Conservation (phyloP, 805 yeast genomes). For the Zygoascus bituminiphila region DNA sequence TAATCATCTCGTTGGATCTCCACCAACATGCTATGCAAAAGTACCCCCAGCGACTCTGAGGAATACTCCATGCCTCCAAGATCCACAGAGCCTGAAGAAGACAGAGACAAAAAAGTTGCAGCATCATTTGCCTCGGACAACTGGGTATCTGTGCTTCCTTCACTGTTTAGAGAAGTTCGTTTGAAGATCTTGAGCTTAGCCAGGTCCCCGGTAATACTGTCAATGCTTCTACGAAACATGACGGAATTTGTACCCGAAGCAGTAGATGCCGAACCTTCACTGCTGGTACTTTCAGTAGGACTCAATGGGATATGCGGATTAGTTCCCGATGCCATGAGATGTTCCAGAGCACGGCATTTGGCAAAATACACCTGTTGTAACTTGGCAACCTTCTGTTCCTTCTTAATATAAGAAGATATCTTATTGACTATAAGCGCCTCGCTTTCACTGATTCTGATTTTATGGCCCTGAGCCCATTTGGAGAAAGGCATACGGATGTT, state of each 20-base stretch:
- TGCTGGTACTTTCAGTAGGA: not conserved
- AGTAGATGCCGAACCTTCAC: not conserved
- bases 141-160: slow-evolving; percentile 1
- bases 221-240: not conserved
- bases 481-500: slow-evolving; percentile 59
- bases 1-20: slow-evolving; percentile 46
- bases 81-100: slow-evolving; percentile 3
- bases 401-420: slow-evolving; percentile 41
- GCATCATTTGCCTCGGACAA: not conserved
- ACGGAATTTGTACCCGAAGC: not conserved
- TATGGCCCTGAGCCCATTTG: slow-evolving; percentile 64
- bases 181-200: not conserved
- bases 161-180: not conserved
- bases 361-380: slow-evolving; percentile 55
- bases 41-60: slow-evolving; percentile 32
- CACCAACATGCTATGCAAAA: slow-evolving; percentile 35
- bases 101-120: slow-evolving; percentile 6
- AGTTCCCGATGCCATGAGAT: slow-evolving; percentile 18
- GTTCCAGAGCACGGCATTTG: slow-evolving; percentile 63
- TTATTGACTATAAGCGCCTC: slow-evolving; percentile 42
- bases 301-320: not conserved
- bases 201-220: not conserved
- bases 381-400: slow-evolving; percentile 38
- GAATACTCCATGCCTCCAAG: slow-evolving; percentile 30
- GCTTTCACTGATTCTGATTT: slow-evolving; percentile 48